A percentile compares a stretch with the other conserved stretches of the same genome.
Conservation (phyloP, 148 eudicot genomes). For the Vaccinium corymbosum region DNA sequence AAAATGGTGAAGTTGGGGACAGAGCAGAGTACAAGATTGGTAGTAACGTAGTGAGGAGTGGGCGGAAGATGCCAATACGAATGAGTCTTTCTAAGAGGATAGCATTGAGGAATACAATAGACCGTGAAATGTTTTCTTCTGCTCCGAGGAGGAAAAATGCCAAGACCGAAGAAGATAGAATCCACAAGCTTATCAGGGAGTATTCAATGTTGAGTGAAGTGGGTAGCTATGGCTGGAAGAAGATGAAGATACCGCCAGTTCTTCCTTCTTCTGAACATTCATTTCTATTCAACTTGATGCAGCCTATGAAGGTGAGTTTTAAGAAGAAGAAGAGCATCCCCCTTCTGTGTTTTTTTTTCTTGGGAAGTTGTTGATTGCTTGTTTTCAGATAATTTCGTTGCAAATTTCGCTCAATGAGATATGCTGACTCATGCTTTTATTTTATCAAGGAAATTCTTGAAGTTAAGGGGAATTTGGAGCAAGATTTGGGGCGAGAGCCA, state of each 20-base stretch:
- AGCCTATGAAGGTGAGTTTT: constrained; percentile 74
- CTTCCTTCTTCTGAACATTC: constrained; percentile 85
- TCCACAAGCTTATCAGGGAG: constrained; percentile 64
- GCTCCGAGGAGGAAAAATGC: constrained; percentile 27
- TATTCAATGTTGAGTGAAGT: constrained; percentile 70
- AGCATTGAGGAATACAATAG: constrained; percentile 56
- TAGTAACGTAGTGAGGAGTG: constrained; percentile 52
- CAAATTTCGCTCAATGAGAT: neutral
- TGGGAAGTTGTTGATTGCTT: neutral
- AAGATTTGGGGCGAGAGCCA: constrained; percentile 65
- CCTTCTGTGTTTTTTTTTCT: neutral
- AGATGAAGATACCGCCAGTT: constrained; percentile 91
- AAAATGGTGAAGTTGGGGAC: constrained; percentile 31
- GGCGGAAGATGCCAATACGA: constrained; percentile 40
- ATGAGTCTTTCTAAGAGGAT: constrained; percentile 75
- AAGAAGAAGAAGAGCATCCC: neutral
- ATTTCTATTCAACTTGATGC: constrained; percentile 85
- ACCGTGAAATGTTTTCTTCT: constrained; percentile 30
- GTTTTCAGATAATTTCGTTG: neutral
- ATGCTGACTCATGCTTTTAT: constrained; percentile 12
- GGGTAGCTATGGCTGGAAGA: constrained; percentile 89
- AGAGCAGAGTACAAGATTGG: constrained; percentile 19
- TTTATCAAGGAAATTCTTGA: constrained; percentile 47
- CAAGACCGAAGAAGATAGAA: constrained; percentile 48
- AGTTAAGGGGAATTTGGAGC: constrained; percentile 61